Conservation (phyloP, 1,284 basidiomycete species). For the Trichosporon coremiiforme region DNA sequence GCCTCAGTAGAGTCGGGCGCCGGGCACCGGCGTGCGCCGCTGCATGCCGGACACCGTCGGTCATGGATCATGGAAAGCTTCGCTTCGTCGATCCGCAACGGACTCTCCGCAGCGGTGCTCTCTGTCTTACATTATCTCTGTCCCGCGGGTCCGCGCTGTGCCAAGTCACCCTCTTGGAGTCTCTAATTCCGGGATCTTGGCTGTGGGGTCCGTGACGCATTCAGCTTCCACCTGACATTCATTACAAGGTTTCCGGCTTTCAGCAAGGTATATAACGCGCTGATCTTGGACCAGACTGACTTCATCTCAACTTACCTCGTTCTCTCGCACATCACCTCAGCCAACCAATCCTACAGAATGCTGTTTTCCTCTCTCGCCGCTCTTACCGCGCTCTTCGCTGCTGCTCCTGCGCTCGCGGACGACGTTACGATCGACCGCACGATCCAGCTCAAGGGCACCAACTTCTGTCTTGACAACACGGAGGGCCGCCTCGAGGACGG, state of each 20-base stretch:
- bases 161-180: not conserved
- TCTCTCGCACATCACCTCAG: not conserved
- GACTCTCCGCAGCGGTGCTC: not conserved
- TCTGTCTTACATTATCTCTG: not conserved
- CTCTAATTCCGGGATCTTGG: not conserved
- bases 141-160: not conserved
- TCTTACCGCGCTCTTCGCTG: not conserved
- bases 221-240: too few species aligned
- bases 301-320: not conserved
- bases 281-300: not conserved
- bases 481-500: conserved; percentile 7
- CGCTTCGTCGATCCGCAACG: not conserved
- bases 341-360: not conserved
- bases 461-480: conserved; percentile 16
- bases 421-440: conserved; percentile 10
- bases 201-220: too few species aligned
- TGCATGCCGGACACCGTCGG: too few species aligned
- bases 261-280: too few species aligned
- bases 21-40: too few species aligned
- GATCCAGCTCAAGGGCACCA: not conserved
- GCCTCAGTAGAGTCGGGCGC: too few species aligned
- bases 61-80: not conserved
- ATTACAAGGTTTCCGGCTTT: too few species aligned
- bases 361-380: not conserved
- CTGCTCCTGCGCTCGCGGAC: not conserved